Conservation (phyloP, 2,329 filamentous ascomycete species). For the Trichoderma sp. region DNA sequence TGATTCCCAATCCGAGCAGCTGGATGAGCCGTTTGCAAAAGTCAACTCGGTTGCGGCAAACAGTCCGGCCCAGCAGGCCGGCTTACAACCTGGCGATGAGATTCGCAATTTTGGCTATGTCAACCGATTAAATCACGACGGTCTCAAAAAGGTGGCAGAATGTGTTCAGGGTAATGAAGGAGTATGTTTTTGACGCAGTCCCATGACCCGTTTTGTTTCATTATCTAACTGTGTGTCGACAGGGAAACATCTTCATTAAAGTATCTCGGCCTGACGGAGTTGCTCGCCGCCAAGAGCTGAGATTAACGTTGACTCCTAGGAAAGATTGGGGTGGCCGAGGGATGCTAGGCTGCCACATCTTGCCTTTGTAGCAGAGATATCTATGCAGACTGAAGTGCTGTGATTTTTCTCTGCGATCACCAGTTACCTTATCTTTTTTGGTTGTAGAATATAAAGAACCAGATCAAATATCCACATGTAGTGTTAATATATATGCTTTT, state of each 20-base stretch:
- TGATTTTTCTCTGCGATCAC: too few relatives aligned
- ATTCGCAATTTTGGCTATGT: conserved; percentile 86
- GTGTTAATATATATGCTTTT: too few relatives aligned
- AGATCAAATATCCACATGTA: too few relatives aligned
- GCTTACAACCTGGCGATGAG: conserved; percentile 77
- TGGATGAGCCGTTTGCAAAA: conserved; percentile 70
- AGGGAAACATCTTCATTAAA: conserved; percentile 74
- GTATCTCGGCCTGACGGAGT: conserved; percentile 55
- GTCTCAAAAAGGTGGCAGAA: conserved; percentile 82
- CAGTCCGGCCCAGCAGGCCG: conserved; percentile 83
- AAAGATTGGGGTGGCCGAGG: conserved; percentile 90
- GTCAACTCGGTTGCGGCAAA: conserved; percentile 79
- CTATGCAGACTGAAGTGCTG: too few relatives aligned
- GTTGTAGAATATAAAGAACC: too few relatives aligned
- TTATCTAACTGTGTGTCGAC: conserved; percentile 35
- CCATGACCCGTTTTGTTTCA: neutral
- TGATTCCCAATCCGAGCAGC: conserved; percentile 37
- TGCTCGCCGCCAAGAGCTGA: conserved; percentile 58
- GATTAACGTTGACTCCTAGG: conserved; percentile 74
- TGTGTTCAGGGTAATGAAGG: conserved; percentile 88
- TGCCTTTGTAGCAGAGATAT: conserved; percentile 80
- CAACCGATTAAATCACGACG: conserved; percentile 83
- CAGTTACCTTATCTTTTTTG: too few relatives aligned
- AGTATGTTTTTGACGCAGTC: conserved; percentile 58
- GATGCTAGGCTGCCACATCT: conserved; percentile 85